phyloP scores from a whole-genome alignment of 2,329 filamentous ascomycete species.

The Ceratocystis destructans region DNA sequence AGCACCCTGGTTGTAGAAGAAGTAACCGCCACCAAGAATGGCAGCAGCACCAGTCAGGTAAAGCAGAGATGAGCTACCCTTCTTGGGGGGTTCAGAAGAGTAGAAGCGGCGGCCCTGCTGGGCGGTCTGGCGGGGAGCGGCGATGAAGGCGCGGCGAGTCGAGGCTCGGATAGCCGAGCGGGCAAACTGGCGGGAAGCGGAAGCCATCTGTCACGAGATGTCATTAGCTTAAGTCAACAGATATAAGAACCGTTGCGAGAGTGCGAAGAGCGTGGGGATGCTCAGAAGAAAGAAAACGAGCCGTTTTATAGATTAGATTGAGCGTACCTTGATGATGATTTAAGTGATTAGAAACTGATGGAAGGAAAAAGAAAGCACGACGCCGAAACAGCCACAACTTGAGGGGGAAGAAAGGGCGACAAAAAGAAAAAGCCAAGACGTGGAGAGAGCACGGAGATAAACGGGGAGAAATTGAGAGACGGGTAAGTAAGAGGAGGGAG shows the following conservation, averaged over 20 bases:
- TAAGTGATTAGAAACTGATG: slow-evolving; percentile 1
- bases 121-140: slow-evolving; percentile 50
- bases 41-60: slow-evolving; percentile 46
- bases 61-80: slow-evolving; percentile 36
- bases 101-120: slow-evolving; percentile 66
- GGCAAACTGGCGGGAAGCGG: slow-evolving; percentile 40
- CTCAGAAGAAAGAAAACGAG: too few relatives aligned
- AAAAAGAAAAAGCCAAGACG: slow-evolving; percentile 6
- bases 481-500: not conserved
- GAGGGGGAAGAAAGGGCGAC: slow-evolving; percentile 6
- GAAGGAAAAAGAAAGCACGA: not conserved
- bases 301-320: not conserved
- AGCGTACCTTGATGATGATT: slow-evolving; percentile 4
- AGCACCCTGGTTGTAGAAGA: slow-evolving; percentile 47
- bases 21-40: slow-evolving; percentile 50
- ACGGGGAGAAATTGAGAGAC: not conserved
- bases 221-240: slow-evolving; percentile 4
- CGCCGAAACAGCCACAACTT: slow-evolving; percentile 1
- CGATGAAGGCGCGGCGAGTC: slow-evolving; percentile 42
- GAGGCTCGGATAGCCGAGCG: slow-evolving; percentile 46
- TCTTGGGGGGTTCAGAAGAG: slow-evolving; percentile 51
- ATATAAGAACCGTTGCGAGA: not conserved
- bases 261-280: not conserved
- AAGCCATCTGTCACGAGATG: slow-evolving; percentile 25
- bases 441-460: not conserved